These are phyloP conservation scores for Alternaria triticina DNA, from an alignment of 2,329 filamentous ascomycete genomes.

Conservation along the genomic window DNA sequence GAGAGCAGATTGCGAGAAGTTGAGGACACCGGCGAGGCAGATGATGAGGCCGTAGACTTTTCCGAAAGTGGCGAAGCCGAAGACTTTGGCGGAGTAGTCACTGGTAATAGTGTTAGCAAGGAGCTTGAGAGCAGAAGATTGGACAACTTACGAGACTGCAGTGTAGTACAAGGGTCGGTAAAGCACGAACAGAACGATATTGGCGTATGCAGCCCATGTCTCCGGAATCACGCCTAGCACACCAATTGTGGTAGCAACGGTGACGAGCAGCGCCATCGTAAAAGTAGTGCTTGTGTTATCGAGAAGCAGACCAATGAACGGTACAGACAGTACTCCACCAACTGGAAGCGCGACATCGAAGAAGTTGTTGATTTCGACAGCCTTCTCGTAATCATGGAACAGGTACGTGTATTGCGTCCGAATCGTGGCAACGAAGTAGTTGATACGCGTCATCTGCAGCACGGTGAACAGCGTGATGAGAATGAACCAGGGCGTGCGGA, in stretches of 20 bases:
- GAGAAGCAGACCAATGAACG: constrained; percentile 81
- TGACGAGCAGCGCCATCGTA: constrained; percentile 73
- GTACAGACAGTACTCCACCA: constrained; percentile 82
- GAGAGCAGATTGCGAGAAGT: constrained; percentile 81
- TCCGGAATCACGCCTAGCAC: constrained; percentile 75
- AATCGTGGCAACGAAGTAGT: constrained; percentile 92
- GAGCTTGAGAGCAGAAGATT: neutral
- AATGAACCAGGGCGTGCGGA: constrained; percentile 81
- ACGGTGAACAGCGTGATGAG: constrained; percentile 82
- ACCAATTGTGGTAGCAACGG: constrained; percentile 75
- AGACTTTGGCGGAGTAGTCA: constrained; percentile 89
- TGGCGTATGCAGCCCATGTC: constrained; percentile 75
- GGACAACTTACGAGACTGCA: constrained; percentile 68
- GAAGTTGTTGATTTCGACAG: constrained; percentile 76
- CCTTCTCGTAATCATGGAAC: constrained; percentile 65
- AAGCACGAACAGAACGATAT: constrained; percentile 79
- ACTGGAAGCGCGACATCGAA: constrained; percentile 87
- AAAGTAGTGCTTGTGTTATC: constrained; percentile 76
- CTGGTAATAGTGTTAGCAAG: constrained; percentile 37
- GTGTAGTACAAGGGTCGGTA: constrained; percentile 93
- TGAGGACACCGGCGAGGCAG: constrained; percentile 80
- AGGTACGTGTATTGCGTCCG: constrained; percentile 81
- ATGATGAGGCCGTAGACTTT: constrained; percentile 94
- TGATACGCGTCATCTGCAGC: constrained; percentile 74
- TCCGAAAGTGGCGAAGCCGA: constrained; percentile 88